Evolutionary conservation across 306 rosid species (phyloP).

Genomic region (Prunus padus): DNA sequence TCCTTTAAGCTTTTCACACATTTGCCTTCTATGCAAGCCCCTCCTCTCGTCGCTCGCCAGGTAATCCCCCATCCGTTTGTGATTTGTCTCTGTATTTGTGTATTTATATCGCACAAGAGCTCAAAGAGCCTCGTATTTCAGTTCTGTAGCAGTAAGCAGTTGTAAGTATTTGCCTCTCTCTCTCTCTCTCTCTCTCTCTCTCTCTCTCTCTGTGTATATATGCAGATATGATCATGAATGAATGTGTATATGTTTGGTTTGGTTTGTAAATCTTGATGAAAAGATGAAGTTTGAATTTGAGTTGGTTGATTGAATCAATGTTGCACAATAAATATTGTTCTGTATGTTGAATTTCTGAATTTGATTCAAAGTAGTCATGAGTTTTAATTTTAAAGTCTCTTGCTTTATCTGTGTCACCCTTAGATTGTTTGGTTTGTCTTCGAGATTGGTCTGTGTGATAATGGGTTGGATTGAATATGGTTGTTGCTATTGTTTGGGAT

Average conservation of each 20-base stretch:
- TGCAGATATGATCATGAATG: background rate
- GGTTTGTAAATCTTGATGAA: background rate
- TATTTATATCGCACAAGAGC: constrained; percentile 4
- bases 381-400: background rate
- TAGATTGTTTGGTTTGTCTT: background rate
- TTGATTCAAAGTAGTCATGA: background rate
- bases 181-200: background rate
- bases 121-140: background rate
- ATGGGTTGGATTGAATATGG: background rate
- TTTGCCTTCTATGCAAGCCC: constrained; percentile 30
- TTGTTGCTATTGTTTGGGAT: background rate
- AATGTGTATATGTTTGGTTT: background rate
- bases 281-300: background rate
- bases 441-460: background rate
- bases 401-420: background rate
- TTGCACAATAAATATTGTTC: background rate
- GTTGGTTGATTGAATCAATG: constrained; percentile 4
- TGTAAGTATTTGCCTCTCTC: background rate
- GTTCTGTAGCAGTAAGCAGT: background rate
- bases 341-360: background rate
- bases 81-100: background rate
- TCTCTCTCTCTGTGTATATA: background rate
- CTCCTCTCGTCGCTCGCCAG: constrained; percentile 47
- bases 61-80: constrained; percentile 24
- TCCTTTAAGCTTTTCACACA: constrained; percentile 23